Conservation (phyloP, 345 rosid species). For the Eucalyptus erythrocorys region DNA sequence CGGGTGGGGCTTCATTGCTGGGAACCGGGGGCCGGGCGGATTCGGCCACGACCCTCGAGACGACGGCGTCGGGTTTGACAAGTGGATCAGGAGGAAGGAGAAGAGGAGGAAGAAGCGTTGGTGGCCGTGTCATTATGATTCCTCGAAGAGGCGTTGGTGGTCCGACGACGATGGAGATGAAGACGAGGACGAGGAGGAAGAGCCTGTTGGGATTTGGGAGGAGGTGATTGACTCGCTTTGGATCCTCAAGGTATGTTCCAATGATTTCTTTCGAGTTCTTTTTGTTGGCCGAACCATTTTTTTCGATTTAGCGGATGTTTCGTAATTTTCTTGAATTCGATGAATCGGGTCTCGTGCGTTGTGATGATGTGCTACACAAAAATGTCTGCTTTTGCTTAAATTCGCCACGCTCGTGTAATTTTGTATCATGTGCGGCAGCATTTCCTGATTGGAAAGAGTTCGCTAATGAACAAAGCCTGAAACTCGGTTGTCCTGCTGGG, state of each 20-base stretch:
- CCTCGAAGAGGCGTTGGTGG: conserved; percentile 17
- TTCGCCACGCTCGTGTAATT: not conserved
- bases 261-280: not conserved
- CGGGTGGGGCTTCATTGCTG: not conserved
- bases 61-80: not conserved
- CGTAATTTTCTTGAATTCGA: not conserved
- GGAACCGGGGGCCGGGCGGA: not conserved
- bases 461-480: not conserved
- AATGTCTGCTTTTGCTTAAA: not conserved
- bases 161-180: not conserved
- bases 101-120: not conserved
- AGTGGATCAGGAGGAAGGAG: not conserved
- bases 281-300: not conserved
- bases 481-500: not conserved
- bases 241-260: conserved; percentile 25
- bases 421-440: not conserved
- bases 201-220: conserved; percentile 8
- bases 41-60: not conserved
- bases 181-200: not conserved
- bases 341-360: not conserved
- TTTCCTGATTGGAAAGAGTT: not conserved
- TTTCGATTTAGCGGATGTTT: not conserved
- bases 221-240: conserved; percentile 24
- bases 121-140: not conserved
- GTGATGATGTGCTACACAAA: not conserved